phyloP scores from a whole-genome alignment of 441 rosid species.

The Euphorbia corollata region DNA sequence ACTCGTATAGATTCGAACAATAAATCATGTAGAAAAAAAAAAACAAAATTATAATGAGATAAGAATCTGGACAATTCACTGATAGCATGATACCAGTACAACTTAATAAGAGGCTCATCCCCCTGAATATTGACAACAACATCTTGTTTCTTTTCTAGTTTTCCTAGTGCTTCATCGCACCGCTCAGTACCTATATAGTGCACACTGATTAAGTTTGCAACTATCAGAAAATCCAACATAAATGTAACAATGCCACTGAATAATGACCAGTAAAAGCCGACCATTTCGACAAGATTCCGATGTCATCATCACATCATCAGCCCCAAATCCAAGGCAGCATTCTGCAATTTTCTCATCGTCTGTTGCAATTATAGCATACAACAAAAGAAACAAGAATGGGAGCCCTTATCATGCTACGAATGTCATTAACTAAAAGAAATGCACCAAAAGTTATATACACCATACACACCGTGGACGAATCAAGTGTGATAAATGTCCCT shows the following conservation, averaged over 20 bases:
- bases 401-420: neutral
- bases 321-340: slow-evolving; percentile 91
- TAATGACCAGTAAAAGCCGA: slow-evolving; percentile 14
- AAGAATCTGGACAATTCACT: too few relatives aligned
- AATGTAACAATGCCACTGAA: neutral
- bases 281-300: slow-evolving; percentile 87
- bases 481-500: neutral
- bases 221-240: slow-evolving; percentile 5
- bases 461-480: neutral
- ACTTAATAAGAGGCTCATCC: slow-evolving; percentile 84
- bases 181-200: slow-evolving; percentile 59
- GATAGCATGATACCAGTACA: neutral
- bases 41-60: neutral
- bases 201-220: slow-evolving; percentile 13
- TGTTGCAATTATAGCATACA: slow-evolving; percentile 85
- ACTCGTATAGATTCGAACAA: neutral
- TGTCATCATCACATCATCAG: slow-evolving; percentile 91
- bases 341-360: slow-evolving; percentile 88
- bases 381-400: slow-evolving; percentile 17
- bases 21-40: too few relatives aligned
- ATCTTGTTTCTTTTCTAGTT: slow-evolving; percentile 75
- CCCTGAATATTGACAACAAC: slow-evolving; percentile 94
- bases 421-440: neutral
- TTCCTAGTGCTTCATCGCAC: slow-evolving; percentile 77
- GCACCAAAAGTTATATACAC: neutral